Percentiles rank a stretch among this genome's conserved stretches.
Evolutionary conservation across 768 basidiomycete species (phyloP).

Genomic region (Cyathus striatus): DNA sequence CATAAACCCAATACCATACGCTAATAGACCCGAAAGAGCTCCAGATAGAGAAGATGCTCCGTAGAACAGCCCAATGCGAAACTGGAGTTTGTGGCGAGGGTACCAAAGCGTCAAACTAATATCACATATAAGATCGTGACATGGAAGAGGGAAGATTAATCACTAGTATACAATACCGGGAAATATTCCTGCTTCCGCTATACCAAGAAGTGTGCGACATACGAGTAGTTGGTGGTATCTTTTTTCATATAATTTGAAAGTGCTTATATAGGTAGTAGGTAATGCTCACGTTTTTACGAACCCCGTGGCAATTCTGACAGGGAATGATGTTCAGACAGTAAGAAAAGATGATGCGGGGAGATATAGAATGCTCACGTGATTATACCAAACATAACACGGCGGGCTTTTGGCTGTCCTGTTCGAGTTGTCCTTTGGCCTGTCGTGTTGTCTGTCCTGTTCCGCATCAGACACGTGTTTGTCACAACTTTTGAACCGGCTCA

Average conservation of each 20-base stretch:
- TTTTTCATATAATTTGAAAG: not conserved
- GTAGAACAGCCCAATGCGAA: slow-evolving; percentile 60
- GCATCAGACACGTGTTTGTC: too few relatives aligned
- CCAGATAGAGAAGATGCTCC: slow-evolving; percentile 61
- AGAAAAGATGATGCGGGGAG: not conserved
- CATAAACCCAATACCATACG: slow-evolving; percentile 53
- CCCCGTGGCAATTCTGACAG: slow-evolving; percentile 54
- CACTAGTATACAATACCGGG: slow-evolving; percentile 75
- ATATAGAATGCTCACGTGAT: slow-evolving; percentile 39
- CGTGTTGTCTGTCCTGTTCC: too few relatives aligned
- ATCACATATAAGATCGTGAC: not conserved
- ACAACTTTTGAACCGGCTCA: too few relatives aligned
- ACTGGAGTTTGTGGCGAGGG: slow-evolving; percentile 54
- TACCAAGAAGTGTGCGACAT: slow-evolving; percentile 52
- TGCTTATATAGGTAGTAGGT: not conserved
- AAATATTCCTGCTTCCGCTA: slow-evolving; percentile 68
- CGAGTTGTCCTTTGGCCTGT: not conserved
- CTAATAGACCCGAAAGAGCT: slow-evolving; percentile 57
- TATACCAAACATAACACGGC: slow-evolving; percentile 63
- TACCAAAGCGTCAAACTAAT: slow-evolving; percentile 64
- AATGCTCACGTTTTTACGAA: slow-evolving; percentile 54
- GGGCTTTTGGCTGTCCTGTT: slow-evolving; percentile 1
- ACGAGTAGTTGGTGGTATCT: slow-evolving; percentile 63
- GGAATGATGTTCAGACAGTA: slow-evolving; percentile 1
- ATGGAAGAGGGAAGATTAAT: slow-evolving; percentile 8